These are phyloP conservation scores for Xylaria telfairii DNA, from an alignment of 495 filamentous ascomycete species.

Conservation along the genomic window DNA sequence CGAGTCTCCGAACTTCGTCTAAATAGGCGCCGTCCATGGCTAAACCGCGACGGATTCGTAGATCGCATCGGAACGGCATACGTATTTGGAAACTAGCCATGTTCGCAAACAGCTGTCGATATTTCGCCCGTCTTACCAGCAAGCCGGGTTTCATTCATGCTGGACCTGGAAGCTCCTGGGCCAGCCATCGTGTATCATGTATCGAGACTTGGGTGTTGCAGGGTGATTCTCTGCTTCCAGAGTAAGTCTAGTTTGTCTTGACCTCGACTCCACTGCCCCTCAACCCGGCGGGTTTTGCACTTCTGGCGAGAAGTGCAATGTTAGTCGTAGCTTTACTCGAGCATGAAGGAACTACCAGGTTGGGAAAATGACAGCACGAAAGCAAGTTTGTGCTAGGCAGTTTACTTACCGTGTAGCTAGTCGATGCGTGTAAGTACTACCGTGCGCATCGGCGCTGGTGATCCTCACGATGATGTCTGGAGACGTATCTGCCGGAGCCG, in stretches of 20 bases:
- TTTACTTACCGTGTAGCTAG: not conserved
- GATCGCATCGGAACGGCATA: not conserved
- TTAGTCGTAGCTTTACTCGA: not conserved
- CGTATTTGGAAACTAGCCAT: conserved; percentile 1
- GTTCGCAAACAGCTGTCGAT: not conserved
- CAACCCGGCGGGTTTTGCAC: not conserved
- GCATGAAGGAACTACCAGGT: not conserved
- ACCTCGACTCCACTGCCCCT: conserved; percentile 2
- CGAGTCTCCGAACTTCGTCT: not conserved
- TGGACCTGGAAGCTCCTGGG: not conserved
- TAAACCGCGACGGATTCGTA: not conserved
- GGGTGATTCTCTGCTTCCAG: not conserved
- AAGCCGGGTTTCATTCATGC: not conserved
- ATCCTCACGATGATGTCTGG: not conserved
- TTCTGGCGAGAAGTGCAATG: too few species aligned
- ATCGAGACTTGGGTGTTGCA: not conserved
- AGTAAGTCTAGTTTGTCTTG: not conserved
- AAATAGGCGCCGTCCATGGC: not conserved
- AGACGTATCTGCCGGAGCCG: not conserved
- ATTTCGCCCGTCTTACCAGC: not conserved
- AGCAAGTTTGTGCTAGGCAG: not conserved
- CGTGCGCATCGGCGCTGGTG: not conserved
- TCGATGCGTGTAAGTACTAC: not conserved
- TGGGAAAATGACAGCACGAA: not conserved
- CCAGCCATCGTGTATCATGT: not conserved